Evolutionary conservation across 2,329 filamentous ascomycete species (phyloP).

Genomic region (Hirsutella thompsonii): DNA sequence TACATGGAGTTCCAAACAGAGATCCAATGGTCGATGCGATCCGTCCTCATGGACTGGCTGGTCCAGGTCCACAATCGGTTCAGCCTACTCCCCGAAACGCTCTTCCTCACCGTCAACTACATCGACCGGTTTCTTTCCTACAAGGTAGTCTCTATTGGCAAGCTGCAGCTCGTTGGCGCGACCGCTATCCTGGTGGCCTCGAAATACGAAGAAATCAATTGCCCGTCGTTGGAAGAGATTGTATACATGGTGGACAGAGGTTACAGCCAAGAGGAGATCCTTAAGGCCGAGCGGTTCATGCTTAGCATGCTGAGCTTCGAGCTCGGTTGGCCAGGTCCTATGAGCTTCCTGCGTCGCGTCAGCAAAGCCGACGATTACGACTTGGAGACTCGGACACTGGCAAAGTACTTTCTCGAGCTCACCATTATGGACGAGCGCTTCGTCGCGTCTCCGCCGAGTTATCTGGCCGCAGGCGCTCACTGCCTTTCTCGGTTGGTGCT

Average conservation of each 20-base stretch:
- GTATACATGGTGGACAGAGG: constrained; percentile 96
- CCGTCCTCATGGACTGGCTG: constrained; percentile 95
- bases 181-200: constrained; percentile 92
- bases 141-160: constrained; percentile 90
- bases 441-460: constrained; percentile 82
- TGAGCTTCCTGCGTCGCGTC: constrained; percentile 93
- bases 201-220: constrained; percentile 99
- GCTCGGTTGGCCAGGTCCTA: constrained; percentile 94
- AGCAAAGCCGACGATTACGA: constrained; percentile 99
- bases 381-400: constrained; percentile 82
- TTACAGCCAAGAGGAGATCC: constrained; percentile 80
- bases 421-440: constrained; percentile 98
- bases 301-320: constrained; percentile 92
- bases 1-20: constrained; percentile 98
- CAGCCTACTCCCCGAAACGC: constrained; percentile 78
- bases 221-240: constrained; percentile 87
- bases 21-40: constrained; percentile 98
- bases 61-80: constrained; percentile 94
- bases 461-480: constrained; percentile 80
- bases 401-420: constrained; percentile 95
- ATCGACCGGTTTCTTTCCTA: constrained; percentile 90
- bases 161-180: constrained; percentile 89
- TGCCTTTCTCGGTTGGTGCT: constrained; percentile 83
- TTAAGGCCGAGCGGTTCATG: constrained; percentile 98
- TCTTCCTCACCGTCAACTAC: constrained; percentile 92